These are phyloP conservation scores for Claviceps sp. DNA, from an alignment of 2,329 filamentous ascomycete species.

Conservation along the genomic window DNA sequence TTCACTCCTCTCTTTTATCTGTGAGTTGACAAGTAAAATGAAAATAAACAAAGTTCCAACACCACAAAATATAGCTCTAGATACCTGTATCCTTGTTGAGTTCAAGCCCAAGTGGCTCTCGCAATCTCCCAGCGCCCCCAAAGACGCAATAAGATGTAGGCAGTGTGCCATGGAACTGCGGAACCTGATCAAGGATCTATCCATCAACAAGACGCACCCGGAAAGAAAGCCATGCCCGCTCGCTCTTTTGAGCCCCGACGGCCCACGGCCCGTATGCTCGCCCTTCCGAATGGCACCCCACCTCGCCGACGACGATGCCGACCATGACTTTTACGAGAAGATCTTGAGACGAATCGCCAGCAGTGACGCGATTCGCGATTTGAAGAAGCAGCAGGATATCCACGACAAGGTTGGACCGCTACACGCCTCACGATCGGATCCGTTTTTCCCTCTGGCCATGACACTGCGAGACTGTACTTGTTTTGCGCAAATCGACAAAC, in stretches of 20 bases:
- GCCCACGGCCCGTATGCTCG: conserved; percentile 28
- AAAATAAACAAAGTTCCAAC: not conserved
- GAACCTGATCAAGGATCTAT: conserved; percentile 20
- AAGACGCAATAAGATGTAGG: conserved; percentile 50
- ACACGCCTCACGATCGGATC: conserved; percentile 24
- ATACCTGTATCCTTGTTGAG: conserved; percentile 40
- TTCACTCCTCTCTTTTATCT: not conserved
- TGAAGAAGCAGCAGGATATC: conserved; percentile 24
- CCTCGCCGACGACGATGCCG: conserved; percentile 16
- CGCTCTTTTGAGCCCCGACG: conserved; percentile 42
- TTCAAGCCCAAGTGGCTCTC: conserved; percentile 79
- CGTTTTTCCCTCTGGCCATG: conserved; percentile 56
- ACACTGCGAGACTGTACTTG: conserved; percentile 69
- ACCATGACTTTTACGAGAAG: conserved; percentile 15
- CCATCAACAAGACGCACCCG: conserved; percentile 20
- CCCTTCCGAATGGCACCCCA: conserved; percentile 26
- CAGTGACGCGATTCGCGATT: conserved; percentile 21
- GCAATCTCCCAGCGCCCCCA: conserved; percentile 61
- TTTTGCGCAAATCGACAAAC: conserved; percentile 45
- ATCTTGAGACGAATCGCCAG: conserved; percentile 18
- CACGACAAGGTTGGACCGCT: conserved; percentile 33
- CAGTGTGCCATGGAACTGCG: conserved; percentile 50
- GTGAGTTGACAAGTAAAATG: not conserved
- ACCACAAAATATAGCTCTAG: conserved; percentile 11
- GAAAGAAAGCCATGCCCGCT: conserved; percentile 47